Evolutionary conservation across 371 early-diverging fungal genomes (phyloP).

Genomic region (Rhizopus delemar): DNA sequence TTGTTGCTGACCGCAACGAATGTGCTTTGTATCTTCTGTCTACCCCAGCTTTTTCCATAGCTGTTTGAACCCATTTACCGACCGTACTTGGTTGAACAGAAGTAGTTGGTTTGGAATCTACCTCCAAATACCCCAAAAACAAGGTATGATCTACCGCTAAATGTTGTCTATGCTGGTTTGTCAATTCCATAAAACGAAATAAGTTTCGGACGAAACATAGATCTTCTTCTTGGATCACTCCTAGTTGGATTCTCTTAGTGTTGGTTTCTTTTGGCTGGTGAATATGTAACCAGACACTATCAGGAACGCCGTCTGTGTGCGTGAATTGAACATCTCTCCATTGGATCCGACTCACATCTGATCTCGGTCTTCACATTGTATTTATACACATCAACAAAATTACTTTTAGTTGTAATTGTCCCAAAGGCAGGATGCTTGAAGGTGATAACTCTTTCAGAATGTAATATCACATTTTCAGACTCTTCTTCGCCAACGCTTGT

Average conservation of each 20-base stretch:
- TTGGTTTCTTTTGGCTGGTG: constrained; percentile 4
- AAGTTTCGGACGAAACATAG: not conserved
- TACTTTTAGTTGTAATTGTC: constrained; percentile 10
- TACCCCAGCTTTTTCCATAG: constrained; percentile 1
- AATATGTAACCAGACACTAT: not conserved
- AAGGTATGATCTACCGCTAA: not conserved
- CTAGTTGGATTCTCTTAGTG: not conserved
- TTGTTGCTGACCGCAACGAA: constrained; percentile 4
- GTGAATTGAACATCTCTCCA: not conserved
- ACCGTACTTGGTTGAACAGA: not conserved
- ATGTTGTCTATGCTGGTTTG: not conserved
- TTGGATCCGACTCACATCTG: constrained; percentile 6
- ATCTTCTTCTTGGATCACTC: not conserved
- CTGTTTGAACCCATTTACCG: not conserved
- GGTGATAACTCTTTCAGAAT: not conserved
- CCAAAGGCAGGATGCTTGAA: not conserved
- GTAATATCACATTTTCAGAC: too few relatives aligned
- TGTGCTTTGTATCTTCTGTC: not conserved
- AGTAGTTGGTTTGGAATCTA: not conserved
- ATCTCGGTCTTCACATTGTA: constrained; percentile 12
- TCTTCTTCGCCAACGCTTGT: too few relatives aligned
- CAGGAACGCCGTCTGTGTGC: not conserved
- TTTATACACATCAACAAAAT: constrained; percentile 3
- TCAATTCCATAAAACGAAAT: not conserved
- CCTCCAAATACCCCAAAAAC: not conserved